These are phyloP conservation scores for Coleophoma cylindrospora DNA, from an alignment of 2,329 filamentous ascomycete species.

Conservation along the genomic window DNA sequence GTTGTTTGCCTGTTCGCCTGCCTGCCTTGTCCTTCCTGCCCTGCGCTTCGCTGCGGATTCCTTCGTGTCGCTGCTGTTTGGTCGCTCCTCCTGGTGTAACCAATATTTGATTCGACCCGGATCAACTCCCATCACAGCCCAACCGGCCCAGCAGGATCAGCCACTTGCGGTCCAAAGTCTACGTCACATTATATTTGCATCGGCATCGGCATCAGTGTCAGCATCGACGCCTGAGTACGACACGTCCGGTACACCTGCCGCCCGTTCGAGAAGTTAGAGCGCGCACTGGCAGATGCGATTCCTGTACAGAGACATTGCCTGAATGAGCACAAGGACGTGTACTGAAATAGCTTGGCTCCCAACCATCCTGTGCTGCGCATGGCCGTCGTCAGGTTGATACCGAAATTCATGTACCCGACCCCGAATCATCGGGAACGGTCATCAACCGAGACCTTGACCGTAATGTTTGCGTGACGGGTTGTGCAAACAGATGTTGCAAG, in stretches of 20 bases:
- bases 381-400: slow-evolving; percentile 8
- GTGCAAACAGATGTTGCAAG: slow-evolving; percentile 12
- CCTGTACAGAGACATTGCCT: no score
- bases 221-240: slow-evolving; percentile 7
- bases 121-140: slow-evolving; percentile 12
- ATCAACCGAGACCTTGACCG: slow-evolving; percentile 11
- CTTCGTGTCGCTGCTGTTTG: no score
- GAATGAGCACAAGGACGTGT: no score
- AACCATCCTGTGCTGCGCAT: slow-evolving; percentile 4
- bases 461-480: slow-evolving; percentile 4
- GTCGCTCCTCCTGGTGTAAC: slow-evolving; percentile 11
- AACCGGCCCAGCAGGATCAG: slow-evolving; percentile 6
- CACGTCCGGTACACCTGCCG: neutral
- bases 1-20: no score
- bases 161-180: slow-evolving; percentile 12
- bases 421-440: slow-evolving; percentile 13
- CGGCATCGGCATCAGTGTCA: neutral
- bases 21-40: no score
- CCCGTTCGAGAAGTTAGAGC: no score
- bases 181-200: slow-evolving; percentile 13
- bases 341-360: no score
- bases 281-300: no score
- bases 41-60: no score
- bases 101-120: slow-evolving; percentile 6
- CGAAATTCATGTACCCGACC: slow-evolving; percentile 13